Percentiles rank a stretch among this genome's conserved stretches.
Evolutionary conservation across 2,329 filamentous ascomycete genomes (phyloP).

Genomic region (Dactylella cylindrospora): DNA sequence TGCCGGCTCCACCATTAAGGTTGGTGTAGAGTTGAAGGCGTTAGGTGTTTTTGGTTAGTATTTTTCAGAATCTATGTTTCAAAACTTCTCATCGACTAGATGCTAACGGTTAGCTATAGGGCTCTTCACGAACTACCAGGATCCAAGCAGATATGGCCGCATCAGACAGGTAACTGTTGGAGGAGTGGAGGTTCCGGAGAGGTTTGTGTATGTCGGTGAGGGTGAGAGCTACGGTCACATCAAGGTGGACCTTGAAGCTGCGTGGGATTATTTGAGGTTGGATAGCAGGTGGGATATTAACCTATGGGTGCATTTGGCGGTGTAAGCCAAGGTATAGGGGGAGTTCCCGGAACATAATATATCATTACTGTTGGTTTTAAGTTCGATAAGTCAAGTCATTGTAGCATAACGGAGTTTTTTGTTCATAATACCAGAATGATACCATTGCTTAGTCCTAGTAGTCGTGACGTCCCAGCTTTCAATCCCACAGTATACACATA

Average conservation of each 20-base stretch:
- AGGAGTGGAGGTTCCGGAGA: slow-evolving; percentile 37
- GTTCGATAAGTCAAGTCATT: no score
- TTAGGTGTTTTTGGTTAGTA: slow-evolving; percentile 36
- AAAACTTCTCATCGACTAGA: background rate
- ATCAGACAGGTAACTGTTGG: slow-evolving; percentile 38
- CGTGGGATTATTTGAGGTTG: slow-evolving; percentile 26
- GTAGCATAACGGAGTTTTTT: no score
- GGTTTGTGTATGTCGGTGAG: slow-evolving; percentile 15
- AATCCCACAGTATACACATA: no score
- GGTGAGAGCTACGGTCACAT: slow-evolving; percentile 14
- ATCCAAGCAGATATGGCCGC: slow-evolving; percentile 18
- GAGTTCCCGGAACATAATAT: no score
- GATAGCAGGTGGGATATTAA: slow-evolving; percentile 30
- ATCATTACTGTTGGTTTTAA: no score
- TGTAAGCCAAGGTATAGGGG: slow-evolving; percentile 11
- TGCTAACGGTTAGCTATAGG: slow-evolving; percentile 4
- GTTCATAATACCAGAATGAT: no score
- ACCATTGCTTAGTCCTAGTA: no score
- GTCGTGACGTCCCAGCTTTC: no score
- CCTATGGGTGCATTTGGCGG: slow-evolving; percentile 32
- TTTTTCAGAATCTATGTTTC: background rate
- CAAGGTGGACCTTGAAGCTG: slow-evolving; percentile 18
- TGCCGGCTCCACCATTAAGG: slow-evolving; percentile 25
- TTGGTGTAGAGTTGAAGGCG: slow-evolving; percentile 37
- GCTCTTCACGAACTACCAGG: slow-evolving; percentile 20